Evolutionary conservation across 805 yeast species (phyloP), one percentile per base, ranked within the genome.

Genomic region (Aciculoconidium aculeatum): DNA sequence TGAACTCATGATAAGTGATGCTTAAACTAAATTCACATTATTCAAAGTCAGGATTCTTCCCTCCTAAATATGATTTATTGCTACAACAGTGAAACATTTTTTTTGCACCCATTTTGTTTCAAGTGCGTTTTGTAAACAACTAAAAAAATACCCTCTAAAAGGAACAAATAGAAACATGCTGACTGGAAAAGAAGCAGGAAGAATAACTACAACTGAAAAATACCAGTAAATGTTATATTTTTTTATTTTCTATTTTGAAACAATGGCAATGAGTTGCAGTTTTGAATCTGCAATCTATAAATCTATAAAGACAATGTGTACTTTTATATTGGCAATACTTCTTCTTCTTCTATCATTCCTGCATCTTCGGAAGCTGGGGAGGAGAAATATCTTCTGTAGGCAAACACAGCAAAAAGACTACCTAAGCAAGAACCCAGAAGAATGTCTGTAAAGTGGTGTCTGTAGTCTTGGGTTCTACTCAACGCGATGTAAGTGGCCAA

Each of bases 381-480:
- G n/a, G 31, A 31, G 22, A 34, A 39, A 33, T 31, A 39, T 8
- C 43, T 21, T 4, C 14, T 16, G 28, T 42, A 37, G 13, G 19
- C 3, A n/a, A 34, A 16, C n/a, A 27, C 15, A 4, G 56, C 51
- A 14, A 41, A 29, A 2, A 35, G 18, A 11, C 41, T 36, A 2
- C 65, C 65, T 15, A 59, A 39, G 11, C 28, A 13, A 12, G 44
- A 39, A 3, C 65, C 65, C 28, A 56, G 37, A 4, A 44, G 12
- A 7, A 58, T 43, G 31, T 59, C 65, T 14, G 45, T 36, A 21
- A 53, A 50, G 34, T 59, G 66, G 36, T 59, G 66, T 27, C 65
- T 44, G 37, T 59, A 56, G 29, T 59, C 65, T 34, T 55, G 57
- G 15, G 57, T 46, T 32, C 65, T 39, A 20, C 51, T 42, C 23